Evolutionary conservation across 257 asterid genomes (phyloP), one percentile per base, ranked within the genome.

Genomic region (Fraxinus quadrangulata): DNA sequence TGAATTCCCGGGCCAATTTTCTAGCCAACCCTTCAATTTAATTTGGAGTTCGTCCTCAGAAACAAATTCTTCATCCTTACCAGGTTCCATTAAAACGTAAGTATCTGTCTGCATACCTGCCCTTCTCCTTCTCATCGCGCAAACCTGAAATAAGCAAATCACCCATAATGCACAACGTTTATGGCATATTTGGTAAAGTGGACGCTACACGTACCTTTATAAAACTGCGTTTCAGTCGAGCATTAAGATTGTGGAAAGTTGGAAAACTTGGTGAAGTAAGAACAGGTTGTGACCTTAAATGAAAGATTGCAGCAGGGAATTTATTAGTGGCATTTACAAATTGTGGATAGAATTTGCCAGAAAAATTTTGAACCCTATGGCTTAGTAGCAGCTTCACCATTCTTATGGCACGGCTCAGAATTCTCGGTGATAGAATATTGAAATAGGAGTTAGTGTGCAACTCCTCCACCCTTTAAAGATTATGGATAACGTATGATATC

Each of bases 61-160:
- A 5, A 94, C 96, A 70, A 94, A 91, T 67, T 86, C 97, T 79
- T 93, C 98, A 6, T 76, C 75, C 87, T 87, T 84, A 3, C 93
- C 97, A 0, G 97, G 98, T 77, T 91, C 96, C 91, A 93, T 83
- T 14, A 93, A 70, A 2, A 92, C 96, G 28, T 90, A 92, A 0
- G 96, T 89, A 3, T 88, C 97, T 0, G 86, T 89, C 33, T 82
- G 84, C 40, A 81, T 87, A 68, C 88, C 82, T 4, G 96, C 81
- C 83, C 98, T 87, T 73, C 96, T 92, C 84, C 97, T 89, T 85
- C 98, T 87, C 85, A 47, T 77, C 4, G 82, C 90, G 21, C 81
- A 40, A 9, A 82, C 83, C 94, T 90, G 82, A 12, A 74, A 45
- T 33, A 9, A 16, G 23, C 17, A 70, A 28, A 11, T 12, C 12